These are phyloP conservation scores for Grosmannia huntii DNA, from an alignment of 2,329 filamentous ascomycete species.

Conservation along the genomic window DNA sequence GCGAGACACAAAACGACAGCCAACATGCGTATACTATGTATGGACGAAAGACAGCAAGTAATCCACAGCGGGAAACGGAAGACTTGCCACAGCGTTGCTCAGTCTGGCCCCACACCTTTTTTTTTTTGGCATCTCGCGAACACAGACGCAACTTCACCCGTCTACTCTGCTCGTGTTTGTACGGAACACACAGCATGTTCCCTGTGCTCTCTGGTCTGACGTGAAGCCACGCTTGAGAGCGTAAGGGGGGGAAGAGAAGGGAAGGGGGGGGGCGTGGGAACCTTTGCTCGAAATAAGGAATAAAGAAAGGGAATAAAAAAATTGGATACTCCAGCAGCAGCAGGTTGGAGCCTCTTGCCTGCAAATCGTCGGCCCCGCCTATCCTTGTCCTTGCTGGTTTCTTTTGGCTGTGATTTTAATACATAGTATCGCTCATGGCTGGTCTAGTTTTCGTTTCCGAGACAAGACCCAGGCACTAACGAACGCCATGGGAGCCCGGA, in stretches of 20 bases:
- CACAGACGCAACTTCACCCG: background rate
- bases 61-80: background rate
- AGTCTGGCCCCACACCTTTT: background rate
- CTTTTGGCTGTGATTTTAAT: background rate
- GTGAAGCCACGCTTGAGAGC: background rate
- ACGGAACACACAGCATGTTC: background rate
- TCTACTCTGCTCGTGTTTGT: background rate
- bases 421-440: background rate
- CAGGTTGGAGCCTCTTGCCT: background rate
- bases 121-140: background rate
- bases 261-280: background rate
- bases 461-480: background rate
- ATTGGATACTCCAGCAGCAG: background rate
- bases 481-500: background rate
- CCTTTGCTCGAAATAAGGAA: background rate
- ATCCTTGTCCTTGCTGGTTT: background rate
- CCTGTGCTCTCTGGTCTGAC: background rate
- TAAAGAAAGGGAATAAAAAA: background rate
- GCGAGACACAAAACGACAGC: conserved; percentile 1
- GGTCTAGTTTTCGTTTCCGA: background rate
- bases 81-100: background rate
- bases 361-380: background rate
- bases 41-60: background rate
- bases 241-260: background rate
- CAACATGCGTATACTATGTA: background rate